These are phyloP conservation scores for Oropetium thomaeum DNA, from an alignment of 176 grass and related monocot genomes.

Conservation along the genomic window DNA sequence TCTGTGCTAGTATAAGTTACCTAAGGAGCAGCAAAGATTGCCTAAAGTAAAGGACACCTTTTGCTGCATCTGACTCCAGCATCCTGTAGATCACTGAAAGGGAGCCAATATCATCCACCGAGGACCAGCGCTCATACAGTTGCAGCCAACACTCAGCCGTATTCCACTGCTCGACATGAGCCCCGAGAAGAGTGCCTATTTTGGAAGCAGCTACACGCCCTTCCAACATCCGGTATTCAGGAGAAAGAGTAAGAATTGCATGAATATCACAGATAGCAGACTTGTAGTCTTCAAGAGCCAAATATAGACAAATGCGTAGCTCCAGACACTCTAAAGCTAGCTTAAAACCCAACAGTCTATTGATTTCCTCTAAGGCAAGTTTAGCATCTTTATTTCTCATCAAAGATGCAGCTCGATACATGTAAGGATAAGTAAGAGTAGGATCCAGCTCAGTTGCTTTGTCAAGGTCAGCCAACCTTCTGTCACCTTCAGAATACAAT, in stretches of 20 bases:
- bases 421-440: slow-evolving; percentile 87
- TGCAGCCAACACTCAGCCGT: slow-evolving; percentile 92
- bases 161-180: slow-evolving; percentile 87
- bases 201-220: slow-evolving; percentile 81
- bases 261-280: slow-evolving; percentile 81
- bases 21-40: slow-evolving; percentile 94
- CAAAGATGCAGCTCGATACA: slow-evolving; percentile 73
- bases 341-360: slow-evolving; percentile 79
- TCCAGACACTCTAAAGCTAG: slow-evolving; percentile 80
- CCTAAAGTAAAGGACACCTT: slow-evolving; percentile 87
- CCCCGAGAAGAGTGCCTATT: slow-evolving; percentile 62
- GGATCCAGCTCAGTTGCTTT: slow-evolving; percentile 85
- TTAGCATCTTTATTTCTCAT: slow-evolving; percentile 84
- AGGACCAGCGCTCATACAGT: slow-evolving; percentile 83
- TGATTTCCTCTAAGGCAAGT: slow-evolving; percentile 82
- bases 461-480: slow-evolving; percentile 66
- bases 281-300: slow-evolving; percentile 81
- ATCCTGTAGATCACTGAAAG: slow-evolving; percentile 91
- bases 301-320: slow-evolving; percentile 72
- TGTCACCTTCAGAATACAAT: slow-evolving; percentile 63
- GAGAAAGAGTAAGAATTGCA: slow-evolving; percentile 80
- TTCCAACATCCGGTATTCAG: slow-evolving; percentile 81
- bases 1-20: slow-evolving; percentile 42
- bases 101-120: slow-evolving; percentile 88
- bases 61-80: slow-evolving; percentile 86